Percentiles rank a stretch among this genome's conserved stretches.
These are phyloP conservation scores for Aureobasidium lini DNA, from an alignment of 2,329 filamentous ascomycete genomes.

Conservation along the genomic window DNA sequence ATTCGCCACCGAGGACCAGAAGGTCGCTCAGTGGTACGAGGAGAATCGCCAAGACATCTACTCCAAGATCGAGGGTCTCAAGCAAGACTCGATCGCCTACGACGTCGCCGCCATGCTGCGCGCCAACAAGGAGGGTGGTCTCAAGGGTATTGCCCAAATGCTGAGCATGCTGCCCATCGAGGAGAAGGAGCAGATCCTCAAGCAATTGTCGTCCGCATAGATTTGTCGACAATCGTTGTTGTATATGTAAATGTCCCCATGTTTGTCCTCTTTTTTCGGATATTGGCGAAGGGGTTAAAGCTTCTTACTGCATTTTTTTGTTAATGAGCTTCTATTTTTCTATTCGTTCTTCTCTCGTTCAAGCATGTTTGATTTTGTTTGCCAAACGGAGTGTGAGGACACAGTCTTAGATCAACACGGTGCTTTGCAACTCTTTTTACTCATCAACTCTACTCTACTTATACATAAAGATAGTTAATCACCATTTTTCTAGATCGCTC, in stretches of 20 bases:
- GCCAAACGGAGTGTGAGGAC: background rate
- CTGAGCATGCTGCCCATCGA: slow-evolving; percentile 78
- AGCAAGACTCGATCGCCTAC: slow-evolving; percentile 62
- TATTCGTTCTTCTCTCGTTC: background rate
- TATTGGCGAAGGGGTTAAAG: background rate
- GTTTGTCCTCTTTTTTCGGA: background rate
- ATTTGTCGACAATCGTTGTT: background rate
- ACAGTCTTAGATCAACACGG: background rate
- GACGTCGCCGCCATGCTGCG: slow-evolving; percentile 64
- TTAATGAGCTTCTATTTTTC: background rate
- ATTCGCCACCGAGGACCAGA: slow-evolving; percentile 71
- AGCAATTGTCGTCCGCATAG: slow-evolving; percentile 40
- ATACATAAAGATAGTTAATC: slow-evolving; percentile 6
- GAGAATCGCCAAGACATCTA: slow-evolving; percentile 78
- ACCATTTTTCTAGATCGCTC: background rate
- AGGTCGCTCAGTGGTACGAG: slow-evolving; percentile 92
- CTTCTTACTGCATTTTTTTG: background rate
- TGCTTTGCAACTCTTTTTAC: background rate
- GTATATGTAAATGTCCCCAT: slow-evolving; percentile 5
- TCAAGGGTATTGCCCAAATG: slow-evolving; percentile 81
- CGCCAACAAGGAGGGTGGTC: slow-evolving; percentile 58
- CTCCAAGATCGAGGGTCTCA: slow-evolving; percentile 77
- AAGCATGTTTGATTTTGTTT: background rate
- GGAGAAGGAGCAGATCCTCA: slow-evolving; percentile 78
- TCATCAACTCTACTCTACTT: slow-evolving; percentile 3